Base-by-base conservation (phyloP, 2,329 filamentous ascomycete genomes). In the Xylaria sp. region DNA sequence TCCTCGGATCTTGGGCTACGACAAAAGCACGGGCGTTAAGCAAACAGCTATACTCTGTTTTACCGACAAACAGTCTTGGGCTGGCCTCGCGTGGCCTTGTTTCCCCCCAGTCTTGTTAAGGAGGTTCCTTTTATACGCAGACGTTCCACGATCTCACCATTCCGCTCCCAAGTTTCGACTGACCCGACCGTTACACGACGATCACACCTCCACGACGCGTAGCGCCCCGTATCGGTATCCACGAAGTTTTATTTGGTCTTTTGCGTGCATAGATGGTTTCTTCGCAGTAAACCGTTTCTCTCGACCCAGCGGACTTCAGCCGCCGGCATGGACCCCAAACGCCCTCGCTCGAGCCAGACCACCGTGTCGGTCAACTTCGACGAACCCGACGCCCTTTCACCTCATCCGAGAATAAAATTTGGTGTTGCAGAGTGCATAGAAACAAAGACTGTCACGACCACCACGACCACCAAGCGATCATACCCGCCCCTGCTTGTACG, bases 401-500 rank as follows among this genome's bases (percentile, higher is more conserved):
- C 82, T 74, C 72, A 84, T 81, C 73, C 80, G 8, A 77, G 78
- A 40, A 77, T 84, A 63, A 86, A 88, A 74, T 86, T 90, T 72
- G 86, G 88, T 71, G 82, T 91, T 55, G 87, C 87, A 69, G 88
- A 91, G 75, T 90, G 88, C 73, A 87, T 91, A 76, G 89, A 91
- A 80, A 91, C 88, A 18, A 90, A 88, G 79, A 91, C 88, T 12
- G 89, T 97, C 70, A 97, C 94, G 1, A 98, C 95, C 0, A 98
- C 94, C 0, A 98, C 94, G 0, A 97, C 93, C 0, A 97, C 94
- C 1, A 93, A 93, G 72, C 90, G 79, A 86, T 93, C 81, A 81
- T 97, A 96, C 73, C 94, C 95, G 55, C 93, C 93, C n/a, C 84
- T 98, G 66, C 85, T 93, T 65, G 89, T 97, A 73, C 90, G 89